Base-by-base conservation (phyloP, 331 rosid genomes). In the Malus hybrid region DNA sequence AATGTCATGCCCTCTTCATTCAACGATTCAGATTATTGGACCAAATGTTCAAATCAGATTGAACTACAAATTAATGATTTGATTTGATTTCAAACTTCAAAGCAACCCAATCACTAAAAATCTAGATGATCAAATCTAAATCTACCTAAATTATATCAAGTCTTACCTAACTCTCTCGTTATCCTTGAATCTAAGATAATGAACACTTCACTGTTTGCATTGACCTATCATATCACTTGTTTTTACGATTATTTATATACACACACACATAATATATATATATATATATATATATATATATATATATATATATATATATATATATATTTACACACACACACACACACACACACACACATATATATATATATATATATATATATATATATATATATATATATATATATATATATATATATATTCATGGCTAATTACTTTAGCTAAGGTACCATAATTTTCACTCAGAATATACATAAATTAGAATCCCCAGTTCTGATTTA, bases 11-110 rank as follows among this genome's bases (percentile, higher is more conserved):
- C 19, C 24, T 62, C 42, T 73, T 22, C 19, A 19, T 56, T 28
- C 75, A 76, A 75, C 73, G 72, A 70, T 72, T 75, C 68, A 66
- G 73, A 46, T 14, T 22, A 39, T 46, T 10, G 58, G 81, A 79
- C 83, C 61, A 82, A 52, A 57, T 65, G 53, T 68, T 53, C 26
- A 7, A 11, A 42, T 2, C 46, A 55, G 30, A 70, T 15, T 48
- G 36, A 74, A 30, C 55, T n/a, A 32, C 67, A 66, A 44, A 42
- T 16, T 56, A 4, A 63, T 39, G 16, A 10, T 53, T 28, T 64
- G 24, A 64, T 50, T 46, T 32, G 6, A 1, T 52, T 52, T 56
- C 28, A 60, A 60, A 60, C 64, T 20, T 26, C 13, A 6, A 28
- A 9, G 33, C 13, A 66, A 64, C 57, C 15, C 19, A 55, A 34